Conservation (phyloP, 1,284 basidiomycete genomes). For the Anthracocystis walkeri region DNA sequence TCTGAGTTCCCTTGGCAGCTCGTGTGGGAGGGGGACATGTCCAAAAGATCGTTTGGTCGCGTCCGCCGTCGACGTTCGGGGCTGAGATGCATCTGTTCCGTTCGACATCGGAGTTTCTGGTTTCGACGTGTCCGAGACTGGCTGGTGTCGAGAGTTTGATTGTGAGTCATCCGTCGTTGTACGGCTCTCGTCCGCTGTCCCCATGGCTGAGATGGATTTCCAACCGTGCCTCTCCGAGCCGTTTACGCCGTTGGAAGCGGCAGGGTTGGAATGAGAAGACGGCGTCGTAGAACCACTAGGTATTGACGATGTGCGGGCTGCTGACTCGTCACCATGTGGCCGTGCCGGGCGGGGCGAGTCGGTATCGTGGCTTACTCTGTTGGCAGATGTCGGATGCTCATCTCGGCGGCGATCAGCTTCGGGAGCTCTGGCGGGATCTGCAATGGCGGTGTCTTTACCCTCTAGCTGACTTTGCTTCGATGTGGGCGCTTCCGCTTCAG, state of each 20-base stretch:
- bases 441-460: background rate
- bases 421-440: background rate
- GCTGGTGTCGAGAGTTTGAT: background rate
- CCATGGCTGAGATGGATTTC: background rate
- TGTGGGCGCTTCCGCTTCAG: background rate
- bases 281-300: slow-evolving; percentile 1
- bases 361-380: background rate
- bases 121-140: no score
- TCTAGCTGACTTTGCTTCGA: background rate
- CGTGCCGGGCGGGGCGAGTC: background rate
- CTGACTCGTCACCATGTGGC: background rate
- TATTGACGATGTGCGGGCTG: background rate
- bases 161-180: background rate
- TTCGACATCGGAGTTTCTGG: background rate
- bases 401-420: background rate
- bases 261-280: background rate
- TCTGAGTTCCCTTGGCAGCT: slow-evolving; percentile 34
- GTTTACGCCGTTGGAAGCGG: slow-evolving; percentile 5
- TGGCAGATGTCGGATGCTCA: background rate
- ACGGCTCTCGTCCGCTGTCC: background rate
- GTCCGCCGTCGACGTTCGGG: background rate
- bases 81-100: background rate
- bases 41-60: slow-evolving; percentile 29
- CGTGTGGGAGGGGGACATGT: slow-evolving; percentile 50
- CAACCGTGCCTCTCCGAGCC: slow-evolving; percentile 9